Conservation (phyloP, 2,329 filamentous ascomycete genomes). For the Colletotrichum tropicicola region DNA sequence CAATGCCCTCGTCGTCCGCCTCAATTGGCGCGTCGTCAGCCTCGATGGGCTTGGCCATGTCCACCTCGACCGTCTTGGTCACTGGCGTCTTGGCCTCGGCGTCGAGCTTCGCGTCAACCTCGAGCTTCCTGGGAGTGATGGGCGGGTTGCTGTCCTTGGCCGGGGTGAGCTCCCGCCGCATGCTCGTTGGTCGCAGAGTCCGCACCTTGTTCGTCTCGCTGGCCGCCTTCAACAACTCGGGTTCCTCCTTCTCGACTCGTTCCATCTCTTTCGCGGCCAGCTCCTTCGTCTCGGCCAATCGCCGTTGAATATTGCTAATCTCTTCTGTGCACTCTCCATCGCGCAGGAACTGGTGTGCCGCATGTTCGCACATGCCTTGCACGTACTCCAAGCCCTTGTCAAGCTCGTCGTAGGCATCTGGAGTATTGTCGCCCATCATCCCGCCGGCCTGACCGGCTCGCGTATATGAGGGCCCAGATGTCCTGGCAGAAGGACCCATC, state of each 20-base stretch:
- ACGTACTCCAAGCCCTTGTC: conserved; percentile 84
- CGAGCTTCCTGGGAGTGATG: conserved; percentile 35
- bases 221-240: conserved; percentile 49
- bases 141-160: conserved; percentile 32
- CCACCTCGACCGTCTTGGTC: conserved; percentile 12
- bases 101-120: conserved; percentile 39
- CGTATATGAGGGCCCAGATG: conserved; percentile 33
- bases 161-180: conserved; percentile 55
- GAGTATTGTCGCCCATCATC: conserved; percentile 32
- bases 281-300: conserved; percentile 70
- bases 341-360: conserved; percentile 88
- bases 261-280: conserved; percentile 68
- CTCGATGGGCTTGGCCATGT: conserved; percentile 26
- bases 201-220: conserved; percentile 52
- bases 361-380: conserved; percentile 84
- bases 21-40: conserved; percentile 24
- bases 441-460: conserved; percentile 25
- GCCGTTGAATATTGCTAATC: conserved; percentile 73
- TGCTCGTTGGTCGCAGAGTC: conserved; percentile 61
- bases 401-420: conserved; percentile 73
- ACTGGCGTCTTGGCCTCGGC: conserved; percentile 28
- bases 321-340: conserved; percentile 86
- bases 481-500: conserved; percentile 33
- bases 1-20: conserved; percentile 52
- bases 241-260: conserved; percentile 62